A percentile compares a stretch with the other conserved stretches of the same genome.
These are phyloP conservation scores for Rubus parviflorus DNA, from an alignment of 306 rosid species.

Conservation along the genomic window DNA sequence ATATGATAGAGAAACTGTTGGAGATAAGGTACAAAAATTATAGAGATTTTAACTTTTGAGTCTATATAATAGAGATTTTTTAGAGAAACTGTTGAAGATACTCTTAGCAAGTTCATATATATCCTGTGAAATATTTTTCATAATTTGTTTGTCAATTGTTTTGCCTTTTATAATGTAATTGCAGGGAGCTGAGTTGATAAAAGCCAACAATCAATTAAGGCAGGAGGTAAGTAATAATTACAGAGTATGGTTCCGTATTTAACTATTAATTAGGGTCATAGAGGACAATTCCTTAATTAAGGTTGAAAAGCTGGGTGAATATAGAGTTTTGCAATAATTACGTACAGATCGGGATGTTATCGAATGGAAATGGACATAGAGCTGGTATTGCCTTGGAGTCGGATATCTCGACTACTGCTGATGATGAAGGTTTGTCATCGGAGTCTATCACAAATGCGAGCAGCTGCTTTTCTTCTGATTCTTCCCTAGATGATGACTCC, in stretches of 20 bases:
- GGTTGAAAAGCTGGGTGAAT: background rate
- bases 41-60: too few species aligned
- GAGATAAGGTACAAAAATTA: too few species aligned
- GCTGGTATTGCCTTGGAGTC: background rate
- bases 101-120: too few species aligned
- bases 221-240: conserved; percentile 20
- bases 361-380: background rate
- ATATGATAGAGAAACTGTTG: too few species aligned
- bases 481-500: conserved; percentile 27
- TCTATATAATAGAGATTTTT: too few species aligned
- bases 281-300: background rate
- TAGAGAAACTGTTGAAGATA: too few species aligned
- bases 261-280: background rate
- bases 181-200: conserved; percentile 29
- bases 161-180: background rate
- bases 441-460: conserved; percentile 30
- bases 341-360: conserved; percentile 27
- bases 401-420: conserved; percentile 14
- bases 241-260: background rate
- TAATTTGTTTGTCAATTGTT: background rate
- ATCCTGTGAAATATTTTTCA: too few species aligned
- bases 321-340: background rate
- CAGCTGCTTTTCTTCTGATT: background rate
- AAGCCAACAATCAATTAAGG: conserved; percentile 29
- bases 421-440: conserved; percentile 27